Percentiles rank a stretch among this genome's conserved stretches.
Evolutionary conservation across 169 alveolate genomes (phyloP).

Genomic region (Cryptosporidium ubiquitum): DNA sequence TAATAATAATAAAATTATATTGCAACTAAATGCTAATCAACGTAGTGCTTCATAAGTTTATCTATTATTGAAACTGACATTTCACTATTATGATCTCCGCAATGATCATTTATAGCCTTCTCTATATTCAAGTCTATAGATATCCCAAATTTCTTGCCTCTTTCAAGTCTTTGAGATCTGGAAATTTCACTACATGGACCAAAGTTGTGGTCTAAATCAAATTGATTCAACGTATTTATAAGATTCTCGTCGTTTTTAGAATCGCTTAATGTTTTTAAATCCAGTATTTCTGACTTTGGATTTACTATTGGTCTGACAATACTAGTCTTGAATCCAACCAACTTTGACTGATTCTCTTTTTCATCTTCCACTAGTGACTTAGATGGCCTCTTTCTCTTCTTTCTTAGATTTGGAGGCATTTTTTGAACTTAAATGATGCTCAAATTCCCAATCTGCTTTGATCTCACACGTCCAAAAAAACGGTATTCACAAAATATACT

Average conservation of each 20-base stretch:
- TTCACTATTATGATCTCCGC: neutral
- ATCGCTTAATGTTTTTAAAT: neutral
- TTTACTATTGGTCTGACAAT: neutral
- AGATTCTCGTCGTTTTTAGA: neutral
- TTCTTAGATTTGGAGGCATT: neutral
- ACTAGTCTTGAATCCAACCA: slow-evolving; percentile 18
- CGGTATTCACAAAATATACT: neutral
- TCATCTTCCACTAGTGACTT: neutral
- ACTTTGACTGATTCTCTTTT: slow-evolving; percentile 1
- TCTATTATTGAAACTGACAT: slow-evolving; percentile 18
- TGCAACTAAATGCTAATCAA: neutral
- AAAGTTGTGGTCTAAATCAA: slow-evolving; percentile 27
- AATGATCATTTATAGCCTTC: neutral
- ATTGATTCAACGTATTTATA: neutral
- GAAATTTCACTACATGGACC: slow-evolving; percentile 67
- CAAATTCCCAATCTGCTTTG: neutral
- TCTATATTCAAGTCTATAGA: neutral
- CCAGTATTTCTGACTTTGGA: neutral
- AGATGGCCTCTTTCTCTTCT: neutral
- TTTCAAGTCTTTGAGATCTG: slow-evolving; percentile 30
- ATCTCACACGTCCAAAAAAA: neutral
- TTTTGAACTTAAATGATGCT: neutral
- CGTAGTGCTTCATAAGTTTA: slow-evolving; percentile 6
- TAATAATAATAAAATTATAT: neutral
- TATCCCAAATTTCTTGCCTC: slow-evolving; percentile 47